phyloP scores from a whole-genome alignment of 73 alveolate species.

The Symbiodinium pilosum region DNA sequence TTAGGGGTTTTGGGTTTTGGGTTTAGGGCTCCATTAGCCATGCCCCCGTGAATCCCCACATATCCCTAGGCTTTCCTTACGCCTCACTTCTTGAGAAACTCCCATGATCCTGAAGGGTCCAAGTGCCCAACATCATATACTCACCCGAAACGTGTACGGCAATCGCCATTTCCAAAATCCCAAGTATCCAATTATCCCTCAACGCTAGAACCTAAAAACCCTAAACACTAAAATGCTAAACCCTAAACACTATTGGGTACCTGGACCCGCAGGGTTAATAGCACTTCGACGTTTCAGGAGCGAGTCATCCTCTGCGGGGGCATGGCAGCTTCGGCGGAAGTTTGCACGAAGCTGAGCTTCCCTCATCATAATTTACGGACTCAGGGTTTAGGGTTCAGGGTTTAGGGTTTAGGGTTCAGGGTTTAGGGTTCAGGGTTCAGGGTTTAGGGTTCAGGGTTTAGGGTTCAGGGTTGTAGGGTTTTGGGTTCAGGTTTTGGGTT shows the following conservation, averaged over 20 bases:
- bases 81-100: too few relatives aligned
- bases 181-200: neutral
- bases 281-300: neutral
- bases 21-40: too few relatives aligned
- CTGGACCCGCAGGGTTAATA: neutral
- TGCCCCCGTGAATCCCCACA: too few relatives aligned
- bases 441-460: neutral
- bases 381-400: neutral
- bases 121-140: too few relatives aligned
- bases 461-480: neutral
- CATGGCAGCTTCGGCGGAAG: constrained; percentile 44
- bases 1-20: neutral
- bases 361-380: neutral
- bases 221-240: neutral
- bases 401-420: neutral
- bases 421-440: neutral
- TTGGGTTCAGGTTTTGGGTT: too few relatives aligned
- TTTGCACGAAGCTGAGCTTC: neutral
- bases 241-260: neutral
- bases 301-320: constrained; percentile 71
- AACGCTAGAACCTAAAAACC: neutral
- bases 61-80: too few relatives aligned
- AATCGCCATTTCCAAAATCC: neutral
- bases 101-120: too few relatives aligned
- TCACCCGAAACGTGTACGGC: too few relatives aligned